Evolutionary conservation across 768 basidiomycete species (phyloP).

Genomic region (Brasilioporus rufonigricans): DNA sequence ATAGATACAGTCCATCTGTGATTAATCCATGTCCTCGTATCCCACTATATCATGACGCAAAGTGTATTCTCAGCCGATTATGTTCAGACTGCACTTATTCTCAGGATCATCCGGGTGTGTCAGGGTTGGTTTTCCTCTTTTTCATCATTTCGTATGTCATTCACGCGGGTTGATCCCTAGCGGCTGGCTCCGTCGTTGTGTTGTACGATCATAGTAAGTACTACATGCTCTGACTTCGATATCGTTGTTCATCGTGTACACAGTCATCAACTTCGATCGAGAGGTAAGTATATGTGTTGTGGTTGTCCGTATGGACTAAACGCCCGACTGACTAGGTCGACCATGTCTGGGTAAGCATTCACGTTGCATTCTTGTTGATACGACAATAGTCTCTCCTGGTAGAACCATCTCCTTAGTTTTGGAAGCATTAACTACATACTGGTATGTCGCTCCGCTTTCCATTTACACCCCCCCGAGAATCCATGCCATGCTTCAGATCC

Average conservation of each 20-base stretch:
- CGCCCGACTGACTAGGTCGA: slow-evolving; percentile 7
- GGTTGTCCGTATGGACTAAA: background rate
- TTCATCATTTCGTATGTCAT: no score
- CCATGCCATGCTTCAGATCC: slow-evolving; percentile 12
- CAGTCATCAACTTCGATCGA: slow-evolving; percentile 15
- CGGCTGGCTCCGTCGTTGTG: slow-evolving; percentile 1
- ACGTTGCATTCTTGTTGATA: background rate
- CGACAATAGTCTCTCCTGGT: background rate
- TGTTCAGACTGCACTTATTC: background rate
- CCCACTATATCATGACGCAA: background rate
- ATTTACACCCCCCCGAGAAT: background rate
- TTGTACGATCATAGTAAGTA: slow-evolving; percentile 23
- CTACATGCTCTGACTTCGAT: background rate
- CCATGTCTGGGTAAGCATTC: slow-evolving; percentile 18
- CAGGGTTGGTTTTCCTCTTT: slow-evolving; percentile 8
- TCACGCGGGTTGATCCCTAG: slow-evolving; percentile 6
- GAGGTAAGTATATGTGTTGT: slow-evolving; percentile 9
- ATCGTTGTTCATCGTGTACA: background rate
- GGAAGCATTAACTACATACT: slow-evolving; percentile 21
- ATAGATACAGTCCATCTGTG: no score
- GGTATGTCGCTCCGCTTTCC: slow-evolving; percentile 10
- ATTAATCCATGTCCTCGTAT: background rate
- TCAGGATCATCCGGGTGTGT: slow-evolving; percentile 6
- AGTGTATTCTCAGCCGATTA: background rate
- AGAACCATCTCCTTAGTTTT: slow-evolving; percentile 8